Evolutionary conservation across 2,329 filamentous ascomycete genomes (phyloP).

Genomic region (Aspergillus fijiensis): DNA sequence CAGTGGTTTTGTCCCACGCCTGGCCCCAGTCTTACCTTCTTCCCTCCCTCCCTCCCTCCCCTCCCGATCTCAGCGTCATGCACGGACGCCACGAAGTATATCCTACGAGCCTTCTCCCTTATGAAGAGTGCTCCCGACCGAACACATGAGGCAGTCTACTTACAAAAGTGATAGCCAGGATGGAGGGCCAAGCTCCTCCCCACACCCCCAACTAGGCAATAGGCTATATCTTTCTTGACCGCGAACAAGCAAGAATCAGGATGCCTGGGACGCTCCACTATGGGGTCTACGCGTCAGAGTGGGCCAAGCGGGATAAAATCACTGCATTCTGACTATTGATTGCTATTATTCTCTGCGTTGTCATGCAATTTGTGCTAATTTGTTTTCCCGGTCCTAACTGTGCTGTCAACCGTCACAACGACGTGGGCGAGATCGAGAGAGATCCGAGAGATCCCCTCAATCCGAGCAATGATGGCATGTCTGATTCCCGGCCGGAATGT

Average conservation of each 20-base stretch:
- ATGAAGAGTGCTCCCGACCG: not conserved
- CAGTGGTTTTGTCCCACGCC: not conserved
- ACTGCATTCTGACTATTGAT: not conserved
- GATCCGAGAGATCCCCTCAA: not conserved
- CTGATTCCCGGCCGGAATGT: not conserved
- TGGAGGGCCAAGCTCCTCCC: not conserved
- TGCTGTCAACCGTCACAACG: not conserved
- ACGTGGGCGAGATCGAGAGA: not conserved
- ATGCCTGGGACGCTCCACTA: conserved; percentile 2
- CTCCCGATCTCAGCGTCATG: not conserved
- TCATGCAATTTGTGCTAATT: conserved; percentile 4
- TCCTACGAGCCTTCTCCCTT: not conserved
- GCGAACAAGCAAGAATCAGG: conserved; percentile 3
- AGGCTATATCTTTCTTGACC: not conserved
- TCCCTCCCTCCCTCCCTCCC: not conserved
- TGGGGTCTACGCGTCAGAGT: conserved; percentile 8
- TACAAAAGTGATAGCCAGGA: not conserved
- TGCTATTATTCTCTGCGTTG: conserved; percentile 1
- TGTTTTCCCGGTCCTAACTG: not conserved
- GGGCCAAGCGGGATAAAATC: conserved; percentile 3
- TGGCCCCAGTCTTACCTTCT: not conserved
- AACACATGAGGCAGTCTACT: not conserved
- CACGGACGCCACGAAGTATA: not conserved
- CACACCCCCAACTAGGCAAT: not conserved
- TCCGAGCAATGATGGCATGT: not conserved